Conservation (phyloP, 768 basidiomycete genomes). For the Plicaturopsis crispa region DNA sequence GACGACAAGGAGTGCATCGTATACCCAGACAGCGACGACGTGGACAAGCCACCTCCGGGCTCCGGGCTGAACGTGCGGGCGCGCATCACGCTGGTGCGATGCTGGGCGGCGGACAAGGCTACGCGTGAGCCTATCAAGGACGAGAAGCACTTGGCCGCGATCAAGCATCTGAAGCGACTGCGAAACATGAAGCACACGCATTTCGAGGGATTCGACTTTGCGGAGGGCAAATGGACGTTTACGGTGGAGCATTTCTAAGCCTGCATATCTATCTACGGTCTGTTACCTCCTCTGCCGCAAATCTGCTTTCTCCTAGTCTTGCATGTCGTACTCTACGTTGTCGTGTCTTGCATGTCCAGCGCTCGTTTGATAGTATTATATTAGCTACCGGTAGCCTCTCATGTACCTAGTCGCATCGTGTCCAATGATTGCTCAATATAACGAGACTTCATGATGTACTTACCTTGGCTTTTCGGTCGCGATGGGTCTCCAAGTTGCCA, state of each 20-base stretch:
- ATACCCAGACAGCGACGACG: slow-evolving; percentile 85
- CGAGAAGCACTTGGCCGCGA: slow-evolving; percentile 53
- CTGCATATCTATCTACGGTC: too few relatives aligned
- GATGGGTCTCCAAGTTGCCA: too few relatives aligned
- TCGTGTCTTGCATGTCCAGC: too few relatives aligned
- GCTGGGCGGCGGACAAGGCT: slow-evolving; percentile 89
- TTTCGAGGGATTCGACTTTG: slow-evolving; percentile 74
- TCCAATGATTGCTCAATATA: too few relatives aligned
- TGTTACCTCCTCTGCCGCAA: too few relatives aligned
- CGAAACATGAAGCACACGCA: slow-evolving; percentile 80
- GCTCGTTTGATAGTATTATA: too few relatives aligned
- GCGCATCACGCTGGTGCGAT: slow-evolving; percentile 64
- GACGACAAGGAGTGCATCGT: slow-evolving; percentile 90
- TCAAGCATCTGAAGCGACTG: slow-evolving; percentile 73
- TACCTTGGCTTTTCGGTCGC: too few relatives aligned
- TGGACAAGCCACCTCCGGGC: slow-evolving; percentile 76
- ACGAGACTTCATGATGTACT: too few relatives aligned
- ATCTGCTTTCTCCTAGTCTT: too few relatives aligned
- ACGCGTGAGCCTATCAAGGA: slow-evolving; percentile 89
- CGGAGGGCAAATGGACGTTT: slow-evolving; percentile 89
- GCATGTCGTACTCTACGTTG: too few relatives aligned
- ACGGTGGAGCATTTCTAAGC: slow-evolving; percentile 85
- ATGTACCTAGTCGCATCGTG: too few relatives aligned
- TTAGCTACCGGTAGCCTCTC: too few relatives aligned
- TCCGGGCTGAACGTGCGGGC: slow-evolving; percentile 88